These are phyloP conservation scores for Laguncularia racemosa DNA, from an alignment of 345 rosid species.

Conservation along the genomic window DNA sequence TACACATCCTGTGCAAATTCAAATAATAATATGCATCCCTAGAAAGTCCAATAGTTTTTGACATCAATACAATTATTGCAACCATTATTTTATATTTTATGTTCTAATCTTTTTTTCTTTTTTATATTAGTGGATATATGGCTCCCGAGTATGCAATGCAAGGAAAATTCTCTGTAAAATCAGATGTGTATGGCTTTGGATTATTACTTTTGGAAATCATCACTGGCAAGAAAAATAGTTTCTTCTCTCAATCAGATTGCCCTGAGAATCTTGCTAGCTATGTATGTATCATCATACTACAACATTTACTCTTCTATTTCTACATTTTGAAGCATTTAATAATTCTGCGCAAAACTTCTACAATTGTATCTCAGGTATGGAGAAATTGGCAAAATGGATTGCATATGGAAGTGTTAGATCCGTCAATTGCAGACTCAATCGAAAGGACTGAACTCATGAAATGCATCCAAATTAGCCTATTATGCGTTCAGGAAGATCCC, in stretches of 20 bases:
- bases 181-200: constrained; percentile 32
- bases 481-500: constrained; percentile 23
- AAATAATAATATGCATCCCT: too few species aligned
- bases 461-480: constrained; percentile 21
- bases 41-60: too few species aligned
- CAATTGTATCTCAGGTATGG: constrained; percentile 16
- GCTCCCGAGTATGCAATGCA: constrained; percentile 27
- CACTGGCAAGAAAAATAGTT: constrained; percentile 26
- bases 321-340: background rate
- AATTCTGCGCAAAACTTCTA: background rate
- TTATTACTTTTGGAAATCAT: constrained; percentile 20
- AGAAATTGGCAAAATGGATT: constrained; percentile 14
- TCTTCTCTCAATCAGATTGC: constrained; percentile 3
- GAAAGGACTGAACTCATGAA: constrained; percentile 13
- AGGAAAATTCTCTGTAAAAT: constrained; percentile 26
- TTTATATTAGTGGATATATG: constrained; percentile 42
- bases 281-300: background rate
- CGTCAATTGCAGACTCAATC: constrained; percentile 7
- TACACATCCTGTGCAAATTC: too few species aligned
- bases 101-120: too few species aligned
- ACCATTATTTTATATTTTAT: too few species aligned
- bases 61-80: too few species aligned
- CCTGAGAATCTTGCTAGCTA: constrained; percentile 1
- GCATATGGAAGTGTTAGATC: constrained; percentile 8
- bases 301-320: background rate